phyloP scores from a whole-genome alignment of 352 stramenopile species.

The Phytophthora foliorum region DNA sequence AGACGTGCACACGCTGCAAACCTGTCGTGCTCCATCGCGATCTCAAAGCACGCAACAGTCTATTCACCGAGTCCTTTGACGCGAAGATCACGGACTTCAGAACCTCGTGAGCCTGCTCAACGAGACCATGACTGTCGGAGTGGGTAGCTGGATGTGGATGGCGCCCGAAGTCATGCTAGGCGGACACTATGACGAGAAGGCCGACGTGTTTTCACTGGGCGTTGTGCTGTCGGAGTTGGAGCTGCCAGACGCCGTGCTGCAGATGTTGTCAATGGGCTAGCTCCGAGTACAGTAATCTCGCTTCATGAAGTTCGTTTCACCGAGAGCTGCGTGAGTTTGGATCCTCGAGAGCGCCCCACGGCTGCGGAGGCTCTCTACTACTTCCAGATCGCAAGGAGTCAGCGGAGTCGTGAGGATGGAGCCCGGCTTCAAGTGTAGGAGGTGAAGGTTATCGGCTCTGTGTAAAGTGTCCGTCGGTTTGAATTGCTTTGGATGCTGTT shows the following conservation, averaged over 20 bases:
- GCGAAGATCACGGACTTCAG: no score
- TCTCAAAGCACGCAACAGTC: no score
- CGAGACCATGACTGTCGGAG: slow-evolving; percentile 28
- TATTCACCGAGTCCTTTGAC: no score
- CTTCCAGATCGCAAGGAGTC: slow-evolving; percentile 1
- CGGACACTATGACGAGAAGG: slow-evolving; percentile 17
- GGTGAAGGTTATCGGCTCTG: no score
- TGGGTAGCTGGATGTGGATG: slow-evolving; percentile 44
- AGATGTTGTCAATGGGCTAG: slow-evolving; percentile 16
- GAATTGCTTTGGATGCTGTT: no score
- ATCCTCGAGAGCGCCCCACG: slow-evolving; percentile 9
- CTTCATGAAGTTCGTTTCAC: slow-evolving; percentile 3
- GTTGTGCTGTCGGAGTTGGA: slow-evolving; percentile 23
- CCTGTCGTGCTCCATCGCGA: no score
- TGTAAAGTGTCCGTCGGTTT: no score
- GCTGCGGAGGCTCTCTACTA: slow-evolving; percentile 16
- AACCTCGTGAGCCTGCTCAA: no score
- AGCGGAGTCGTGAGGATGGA: no score
- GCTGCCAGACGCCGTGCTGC: slow-evolving; percentile 18
- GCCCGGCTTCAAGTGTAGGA: no score
- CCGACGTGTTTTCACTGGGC: slow-evolving; percentile 18
- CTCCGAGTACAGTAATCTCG: slow-evolving; percentile 3
- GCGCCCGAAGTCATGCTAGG: slow-evolving; percentile 30
- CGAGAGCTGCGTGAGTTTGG: slow-evolving; percentile 17
- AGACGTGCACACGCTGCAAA: no score